Evolutionary conservation across 345 rosid genomes (phyloP).

Genomic region (Abelmoschus esculentus): DNA sequence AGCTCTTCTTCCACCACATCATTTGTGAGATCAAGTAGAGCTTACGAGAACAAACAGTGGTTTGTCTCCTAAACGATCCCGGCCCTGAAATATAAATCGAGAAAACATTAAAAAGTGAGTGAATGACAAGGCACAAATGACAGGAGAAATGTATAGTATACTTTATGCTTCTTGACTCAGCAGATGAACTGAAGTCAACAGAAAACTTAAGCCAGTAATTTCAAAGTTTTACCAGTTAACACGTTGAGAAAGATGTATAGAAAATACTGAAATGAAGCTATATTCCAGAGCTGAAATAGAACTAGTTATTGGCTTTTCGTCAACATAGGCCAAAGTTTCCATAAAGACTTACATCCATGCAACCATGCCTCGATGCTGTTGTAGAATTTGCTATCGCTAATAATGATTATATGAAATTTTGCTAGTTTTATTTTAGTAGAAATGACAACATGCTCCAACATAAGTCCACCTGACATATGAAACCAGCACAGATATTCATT

Average conservation of each 20-base stretch:
- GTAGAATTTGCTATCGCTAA: no score
- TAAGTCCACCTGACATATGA: not conserved
- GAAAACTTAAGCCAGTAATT: not conserved
- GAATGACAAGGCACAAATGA: not conserved
- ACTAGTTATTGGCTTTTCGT: not conserved
- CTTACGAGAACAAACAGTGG: conserved; percentile 74
- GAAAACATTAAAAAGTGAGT: not conserved
- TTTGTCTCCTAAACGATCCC: conserved; percentile 63
- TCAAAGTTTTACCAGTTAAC: not conserved
- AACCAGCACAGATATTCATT: not conserved
- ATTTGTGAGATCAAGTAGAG: conserved; percentile 25
- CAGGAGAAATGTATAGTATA: not conserved
- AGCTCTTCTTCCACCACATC: not conserved
- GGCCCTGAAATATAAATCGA: conserved; percentile 42
- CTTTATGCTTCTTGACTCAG: not conserved
- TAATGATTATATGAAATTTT: not conserved
- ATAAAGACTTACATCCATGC: not conserved
- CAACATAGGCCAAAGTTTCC: not conserved
- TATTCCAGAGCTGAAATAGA: not conserved
- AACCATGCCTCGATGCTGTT: no score
- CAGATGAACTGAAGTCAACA: not conserved
- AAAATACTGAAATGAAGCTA: not conserved
- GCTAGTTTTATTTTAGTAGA: not conserved
- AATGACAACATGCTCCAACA: not conserved
- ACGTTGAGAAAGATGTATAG: not conserved